Conservation (phyloP, 2,329 filamentous ascomycete species). For the Lecanicillium sp. region DNA sequence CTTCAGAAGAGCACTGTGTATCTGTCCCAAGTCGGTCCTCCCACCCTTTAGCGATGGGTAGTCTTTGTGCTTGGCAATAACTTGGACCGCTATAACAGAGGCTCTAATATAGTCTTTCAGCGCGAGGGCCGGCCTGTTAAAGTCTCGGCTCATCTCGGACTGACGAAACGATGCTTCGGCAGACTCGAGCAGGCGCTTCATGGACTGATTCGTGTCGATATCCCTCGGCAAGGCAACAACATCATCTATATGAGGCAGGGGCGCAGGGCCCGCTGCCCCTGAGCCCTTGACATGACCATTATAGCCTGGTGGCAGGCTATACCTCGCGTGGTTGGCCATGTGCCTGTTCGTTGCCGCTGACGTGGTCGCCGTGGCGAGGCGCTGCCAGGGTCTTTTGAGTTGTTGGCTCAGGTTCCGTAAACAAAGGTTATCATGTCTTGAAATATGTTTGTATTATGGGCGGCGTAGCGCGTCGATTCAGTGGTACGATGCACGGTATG, state of each 20-base stretch:
- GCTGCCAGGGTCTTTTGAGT: too few relatives aligned
- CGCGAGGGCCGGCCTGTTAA: constrained; percentile 62
- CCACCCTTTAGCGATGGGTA: constrained; percentile 57
- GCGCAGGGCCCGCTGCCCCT: constrained; percentile 16
- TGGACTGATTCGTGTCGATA: constrained; percentile 38
- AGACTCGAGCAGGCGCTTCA: constrained; percentile 43
- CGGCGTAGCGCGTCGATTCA: too few relatives aligned
- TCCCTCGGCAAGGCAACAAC: constrained; percentile 37
- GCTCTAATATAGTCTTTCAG: constrained; percentile 80
- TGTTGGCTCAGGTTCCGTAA: too few relatives aligned
- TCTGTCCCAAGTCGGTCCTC: constrained; percentile 35
- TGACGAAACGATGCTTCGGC: constrained; percentile 47
- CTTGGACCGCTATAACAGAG: constrained; percentile 67
- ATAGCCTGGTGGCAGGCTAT: constrained; percentile 20
- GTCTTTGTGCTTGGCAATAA: constrained; percentile 69
- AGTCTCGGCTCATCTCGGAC: constrained; percentile 54
- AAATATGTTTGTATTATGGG: too few relatives aligned
- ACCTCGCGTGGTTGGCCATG: constrained; percentile 23
- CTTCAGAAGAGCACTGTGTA: constrained; percentile 41
- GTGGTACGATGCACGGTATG: too few relatives aligned
- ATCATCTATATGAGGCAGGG: constrained; percentile 46
- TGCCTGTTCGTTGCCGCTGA: constrained; percentile 16
- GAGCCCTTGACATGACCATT: constrained; percentile 4
- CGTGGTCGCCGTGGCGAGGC: not conserved
- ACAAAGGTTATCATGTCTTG: too few relatives aligned